Conservation (phyloP, 345 rosid genomes). For the Rubroshorea leprosula region DNA sequence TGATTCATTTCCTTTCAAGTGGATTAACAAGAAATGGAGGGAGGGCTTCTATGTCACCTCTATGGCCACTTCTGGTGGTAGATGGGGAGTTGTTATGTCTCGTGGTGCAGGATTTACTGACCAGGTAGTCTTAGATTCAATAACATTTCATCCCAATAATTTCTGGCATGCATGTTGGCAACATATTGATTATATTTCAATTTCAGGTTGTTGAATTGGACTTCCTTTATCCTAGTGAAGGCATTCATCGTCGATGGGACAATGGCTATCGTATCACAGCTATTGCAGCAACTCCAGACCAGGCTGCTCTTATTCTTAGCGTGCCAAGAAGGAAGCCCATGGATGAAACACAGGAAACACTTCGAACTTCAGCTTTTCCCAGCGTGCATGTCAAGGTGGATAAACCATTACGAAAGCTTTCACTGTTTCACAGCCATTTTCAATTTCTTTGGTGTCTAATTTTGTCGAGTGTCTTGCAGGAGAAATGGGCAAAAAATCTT, state of each 20-base stretch:
- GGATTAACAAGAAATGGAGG: conserved; percentile 97
- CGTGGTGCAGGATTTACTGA: conserved; percentile 77
- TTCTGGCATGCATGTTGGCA: neutral
- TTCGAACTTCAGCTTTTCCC: conserved; percentile 84
- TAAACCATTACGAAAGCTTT: neutral
- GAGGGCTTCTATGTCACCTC: conserved; percentile 91
- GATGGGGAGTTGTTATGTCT: conserved; percentile 98
- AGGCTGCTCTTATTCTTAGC: conserved; percentile 87
- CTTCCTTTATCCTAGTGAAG: conserved; percentile 96
- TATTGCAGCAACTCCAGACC: conserved; percentile 87
- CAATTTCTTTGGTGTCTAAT: neutral
- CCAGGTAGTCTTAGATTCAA: conserved; percentile 45
- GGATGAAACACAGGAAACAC: conserved; percentile 97
- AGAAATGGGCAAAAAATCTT: conserved; percentile 86
- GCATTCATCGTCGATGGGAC: conserved; percentile 91
- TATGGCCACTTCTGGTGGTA: conserved; percentile 85
- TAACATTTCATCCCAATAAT: neutral
- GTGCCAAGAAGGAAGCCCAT: conserved; percentile 57
- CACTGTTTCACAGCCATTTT: neutral
- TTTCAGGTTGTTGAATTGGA: conserved; percentile 93
- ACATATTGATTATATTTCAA: conserved; percentile 1
- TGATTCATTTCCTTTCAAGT: conserved; percentile 87
- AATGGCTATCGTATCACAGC: conserved; percentile 84
- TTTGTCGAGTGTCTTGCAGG: conserved; percentile 45
- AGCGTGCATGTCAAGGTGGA: conserved; percentile 88